Evolutionary conservation across 768 basidiomycete genomes (phyloP).

Genomic region (Ramaria sp.): DNA sequence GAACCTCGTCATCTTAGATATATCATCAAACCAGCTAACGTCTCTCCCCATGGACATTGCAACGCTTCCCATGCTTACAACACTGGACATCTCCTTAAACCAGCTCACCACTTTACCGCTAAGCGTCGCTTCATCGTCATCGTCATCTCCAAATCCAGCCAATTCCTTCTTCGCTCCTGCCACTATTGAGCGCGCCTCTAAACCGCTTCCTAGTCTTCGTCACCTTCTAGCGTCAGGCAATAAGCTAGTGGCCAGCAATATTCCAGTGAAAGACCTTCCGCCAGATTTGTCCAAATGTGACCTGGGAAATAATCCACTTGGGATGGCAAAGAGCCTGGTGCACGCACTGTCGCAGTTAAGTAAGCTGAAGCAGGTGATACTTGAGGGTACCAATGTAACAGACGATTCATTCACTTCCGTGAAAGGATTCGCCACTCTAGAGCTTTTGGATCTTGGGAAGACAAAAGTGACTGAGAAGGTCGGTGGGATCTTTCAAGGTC

Average conservation of each 20-base stretch:
- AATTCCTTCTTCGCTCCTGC: slow-evolving; percentile 50
- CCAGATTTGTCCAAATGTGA: slow-evolving; percentile 44
- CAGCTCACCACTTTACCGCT: slow-evolving; percentile 50
- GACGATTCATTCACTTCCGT: slow-evolving; percentile 46
- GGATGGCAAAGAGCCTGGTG: slow-evolving; percentile 32
- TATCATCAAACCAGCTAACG: slow-evolving; percentile 62
- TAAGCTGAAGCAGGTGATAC: slow-evolving; percentile 44
- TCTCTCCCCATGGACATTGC: slow-evolving; percentile 55
- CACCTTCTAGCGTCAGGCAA: slow-evolving; percentile 60
- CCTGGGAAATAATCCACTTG: slow-evolving; percentile 60
- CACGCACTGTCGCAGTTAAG: slow-evolving; percentile 35
- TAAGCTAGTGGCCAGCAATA: slow-evolving; percentile 40
- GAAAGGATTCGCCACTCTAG: slow-evolving; percentile 37
- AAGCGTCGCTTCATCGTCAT: slow-evolving; percentile 34
- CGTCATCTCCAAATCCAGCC: slow-evolving; percentile 23
- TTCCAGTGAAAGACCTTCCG: slow-evolving; percentile 40
- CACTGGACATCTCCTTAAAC: slow-evolving; percentile 67
- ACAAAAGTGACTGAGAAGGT: slow-evolving; percentile 37
- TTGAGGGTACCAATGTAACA: slow-evolving; percentile 47
- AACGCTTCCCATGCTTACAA: slow-evolving; percentile 54
- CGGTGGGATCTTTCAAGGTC: neutral
- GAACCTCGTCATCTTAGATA: slow-evolving; percentile 53
- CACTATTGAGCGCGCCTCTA: slow-evolving; percentile 47
- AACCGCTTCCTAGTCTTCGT: slow-evolving; percentile 57
- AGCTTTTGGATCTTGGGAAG: slow-evolving; percentile 54